These are phyloP conservation scores for Pleodorina starrii DNA, from an alignment of 139 green algal species.

Conservation along the genomic window DNA sequence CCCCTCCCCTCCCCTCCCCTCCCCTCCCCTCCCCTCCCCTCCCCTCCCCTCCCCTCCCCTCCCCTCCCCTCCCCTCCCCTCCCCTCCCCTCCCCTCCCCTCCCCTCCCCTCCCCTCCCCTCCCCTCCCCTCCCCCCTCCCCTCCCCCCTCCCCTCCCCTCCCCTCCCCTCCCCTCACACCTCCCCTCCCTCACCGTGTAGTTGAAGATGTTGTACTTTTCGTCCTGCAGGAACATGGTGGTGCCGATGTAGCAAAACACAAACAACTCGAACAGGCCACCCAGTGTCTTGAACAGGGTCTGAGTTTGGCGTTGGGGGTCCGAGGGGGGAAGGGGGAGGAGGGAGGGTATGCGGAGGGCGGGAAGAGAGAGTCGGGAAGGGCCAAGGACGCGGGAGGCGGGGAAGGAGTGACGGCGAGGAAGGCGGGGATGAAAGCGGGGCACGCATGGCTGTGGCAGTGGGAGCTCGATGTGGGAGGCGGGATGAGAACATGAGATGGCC, in stretches of 20 bases:
- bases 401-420: too few relatives aligned
- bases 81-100: too few relatives aligned
- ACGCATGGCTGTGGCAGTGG: too few relatives aligned
- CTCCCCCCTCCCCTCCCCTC: neutral
- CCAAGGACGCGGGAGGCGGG: too few relatives aligned
- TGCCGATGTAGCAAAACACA: conserved; percentile 87
- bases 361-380: too few relatives aligned
- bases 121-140: neutral
- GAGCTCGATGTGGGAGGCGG: too few relatives aligned
- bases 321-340: neutral
- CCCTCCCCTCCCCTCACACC: neutral
- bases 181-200: conserved; percentile 58
- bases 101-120: neutral
- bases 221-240: conserved; percentile 61
- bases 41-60: too few relatives aligned
- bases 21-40: neutral
- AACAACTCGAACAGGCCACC: conserved; percentile 83
- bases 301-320: conserved; percentile 18
- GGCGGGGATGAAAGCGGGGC: too few relatives aligned
- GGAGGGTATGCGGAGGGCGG: too few relatives aligned
- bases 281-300: conserved; percentile 72
- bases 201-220: conserved; percentile 52
- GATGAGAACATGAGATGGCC: too few relatives aligned
- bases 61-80: too few relatives aligned
- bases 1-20: neutral